Conservation (phyloP, 768 basidiomycete species). For the Asterophora lycoperdoides region DNA sequence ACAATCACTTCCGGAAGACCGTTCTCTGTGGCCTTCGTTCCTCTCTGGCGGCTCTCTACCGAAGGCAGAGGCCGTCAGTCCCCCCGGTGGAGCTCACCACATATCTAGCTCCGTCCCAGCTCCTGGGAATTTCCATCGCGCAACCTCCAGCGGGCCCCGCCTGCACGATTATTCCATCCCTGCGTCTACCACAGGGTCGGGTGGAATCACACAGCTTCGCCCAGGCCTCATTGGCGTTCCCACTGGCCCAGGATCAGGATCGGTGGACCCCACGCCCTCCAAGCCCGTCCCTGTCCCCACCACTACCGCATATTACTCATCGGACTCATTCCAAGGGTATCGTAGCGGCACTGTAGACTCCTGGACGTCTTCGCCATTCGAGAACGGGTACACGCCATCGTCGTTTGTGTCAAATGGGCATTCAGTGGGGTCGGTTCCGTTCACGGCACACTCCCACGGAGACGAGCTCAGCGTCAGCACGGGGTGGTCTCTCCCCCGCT, state of each 20-base stretch:
- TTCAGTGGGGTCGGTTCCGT: constrained; percentile 2
- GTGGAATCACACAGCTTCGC: constrained; percentile 53
- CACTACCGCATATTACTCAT: background rate
- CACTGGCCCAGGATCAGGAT: constrained; percentile 17
- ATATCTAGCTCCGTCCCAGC: constrained; percentile 55
- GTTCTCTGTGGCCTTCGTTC: constrained; percentile 87
- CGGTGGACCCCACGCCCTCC: constrained; percentile 20
- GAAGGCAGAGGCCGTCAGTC: constrained; percentile 32
- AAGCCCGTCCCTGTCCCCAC: constrained; percentile 32
- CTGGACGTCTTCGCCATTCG: constrained; percentile 27
- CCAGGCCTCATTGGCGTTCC: constrained; percentile 49
- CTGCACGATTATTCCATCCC: constrained; percentile 64
- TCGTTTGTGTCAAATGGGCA: constrained; percentile 16
- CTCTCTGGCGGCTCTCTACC: constrained; percentile 69
- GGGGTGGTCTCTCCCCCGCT: constrained; percentile 51
- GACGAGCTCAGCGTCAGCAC: constrained; percentile 17
- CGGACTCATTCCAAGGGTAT: constrained; percentile 18
- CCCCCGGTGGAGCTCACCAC: constrained; percentile 21
- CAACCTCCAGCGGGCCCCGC: constrained; percentile 47
- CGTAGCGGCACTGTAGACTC: constrained; percentile 27
- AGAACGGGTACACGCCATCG: constrained; percentile 19
- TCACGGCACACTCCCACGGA: constrained; percentile 10
- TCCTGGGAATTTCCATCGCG: constrained; percentile 18
- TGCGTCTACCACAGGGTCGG: constrained; percentile 25
- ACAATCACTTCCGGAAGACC: constrained; percentile 85